Evolutionary conservation across 1,139 yeast species (phyloP).

Genomic region (Candida pseudocylindracea): DNA sequence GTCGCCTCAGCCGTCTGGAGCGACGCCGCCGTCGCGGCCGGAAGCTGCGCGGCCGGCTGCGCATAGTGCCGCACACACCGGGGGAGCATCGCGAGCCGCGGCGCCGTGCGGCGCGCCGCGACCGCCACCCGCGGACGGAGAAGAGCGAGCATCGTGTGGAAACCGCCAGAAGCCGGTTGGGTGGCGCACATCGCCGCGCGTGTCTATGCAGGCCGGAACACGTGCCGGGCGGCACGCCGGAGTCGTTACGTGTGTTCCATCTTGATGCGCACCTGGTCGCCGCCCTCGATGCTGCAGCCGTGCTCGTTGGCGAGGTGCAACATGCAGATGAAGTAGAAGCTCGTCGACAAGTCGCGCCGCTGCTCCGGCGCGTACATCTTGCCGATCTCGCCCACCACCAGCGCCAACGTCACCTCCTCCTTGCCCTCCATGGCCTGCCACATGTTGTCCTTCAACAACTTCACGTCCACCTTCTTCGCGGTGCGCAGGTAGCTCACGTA

Average conservation of each 20-base stretch:
- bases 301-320: constrained; percentile 82
- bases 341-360: constrained; percentile 48
- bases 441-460: constrained; percentile 54
- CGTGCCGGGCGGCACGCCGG: not conserved
- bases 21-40: constrained; percentile 8
- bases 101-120: not conserved
- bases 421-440: constrained; percentile 33
- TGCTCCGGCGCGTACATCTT: constrained; percentile 24
- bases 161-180: no score
- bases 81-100: not conserved
- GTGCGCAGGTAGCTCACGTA: constrained; percentile 55
- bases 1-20: constrained; percentile 57
- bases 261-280: constrained; percentile 31
- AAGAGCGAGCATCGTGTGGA: no score
- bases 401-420: constrained; percentile 14
- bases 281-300: constrained; percentile 41
- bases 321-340: constrained; percentile 71
- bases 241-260: no score
- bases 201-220: not conserved
- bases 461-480: constrained; percentile 74
- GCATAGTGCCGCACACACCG: not conserved
- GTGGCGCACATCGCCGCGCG: no score
- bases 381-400: constrained; percentile 25
- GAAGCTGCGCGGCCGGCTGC: not conserved
- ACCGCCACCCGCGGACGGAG: no score